phyloP scores from a whole-genome alignment of 495 filamentous ascomycete genomes.

The Barbatosphaeria neglecta region DNA sequence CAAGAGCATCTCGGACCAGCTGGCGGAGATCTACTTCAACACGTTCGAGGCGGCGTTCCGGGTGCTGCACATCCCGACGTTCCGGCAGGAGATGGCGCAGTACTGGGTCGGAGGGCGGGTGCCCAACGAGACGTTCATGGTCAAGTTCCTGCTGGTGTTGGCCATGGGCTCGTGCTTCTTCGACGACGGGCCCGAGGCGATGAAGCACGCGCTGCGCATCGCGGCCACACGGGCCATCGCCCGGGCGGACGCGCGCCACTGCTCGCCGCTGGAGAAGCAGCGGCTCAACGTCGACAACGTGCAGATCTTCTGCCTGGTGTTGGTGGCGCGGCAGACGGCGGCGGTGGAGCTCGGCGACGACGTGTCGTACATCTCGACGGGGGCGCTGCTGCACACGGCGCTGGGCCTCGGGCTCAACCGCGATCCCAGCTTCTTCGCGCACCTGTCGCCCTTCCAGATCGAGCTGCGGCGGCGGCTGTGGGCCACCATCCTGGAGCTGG shows the following conservation, averaged over 20 bases:
- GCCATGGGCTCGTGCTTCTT: slow-evolving; percentile 5
- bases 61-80: slow-evolving; percentile 31
- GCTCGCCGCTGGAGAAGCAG: slow-evolving; percentile 31
- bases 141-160: background rate
- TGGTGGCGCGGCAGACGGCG: slow-evolving; percentile 33
- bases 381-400: background rate
- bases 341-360: slow-evolving; percentile 17
- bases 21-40: slow-evolving; percentile 16
- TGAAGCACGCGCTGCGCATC: slow-evolving; percentile 16
- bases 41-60: slow-evolving; percentile 20
- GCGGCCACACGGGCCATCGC: slow-evolving; percentile 40
- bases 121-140: background rate
- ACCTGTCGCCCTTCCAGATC: slow-evolving; percentile 15
- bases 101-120: slow-evolving; percentile 12
- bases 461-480: slow-evolving; percentile 30
- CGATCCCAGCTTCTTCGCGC: slow-evolving; percentile 5
- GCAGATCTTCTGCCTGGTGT: slow-evolving; percentile 34
- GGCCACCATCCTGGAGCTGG: slow-evolving; percentile 33
- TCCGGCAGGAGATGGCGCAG: slow-evolving; percentile 18
- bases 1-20: slow-evolving; percentile 23
- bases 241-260: slow-evolving; percentile 41
- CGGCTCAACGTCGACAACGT: slow-evolving; percentile 33
- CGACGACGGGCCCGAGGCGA: slow-evolving; percentile 24
- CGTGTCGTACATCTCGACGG: slow-evolving; percentile 4
- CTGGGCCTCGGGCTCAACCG: slow-evolving; percentile 10